phyloP scores from a whole-genome alignment of 805 yeast genomes.

The Zygosaccharomyces gambellarensis region DNA sequence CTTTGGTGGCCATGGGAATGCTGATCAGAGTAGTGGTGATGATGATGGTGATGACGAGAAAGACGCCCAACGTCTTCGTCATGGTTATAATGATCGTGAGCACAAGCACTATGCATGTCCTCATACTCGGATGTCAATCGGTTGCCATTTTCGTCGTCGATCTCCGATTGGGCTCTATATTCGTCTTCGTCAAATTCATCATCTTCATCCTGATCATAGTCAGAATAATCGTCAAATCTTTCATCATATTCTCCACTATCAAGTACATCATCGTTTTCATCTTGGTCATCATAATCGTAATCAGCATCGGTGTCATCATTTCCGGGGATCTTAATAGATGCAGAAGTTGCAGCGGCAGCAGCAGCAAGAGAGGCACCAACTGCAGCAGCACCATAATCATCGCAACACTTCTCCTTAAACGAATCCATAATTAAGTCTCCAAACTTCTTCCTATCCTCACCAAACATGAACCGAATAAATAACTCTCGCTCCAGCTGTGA shows the following conservation, averaged over 20 bases:
- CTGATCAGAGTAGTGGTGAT: slow-evolving; percentile 16
- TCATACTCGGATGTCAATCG: slow-evolving; percentile 5
- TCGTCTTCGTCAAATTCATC: slow-evolving; percentile 27
- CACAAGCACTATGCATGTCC: slow-evolving; percentile 10
- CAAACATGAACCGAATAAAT: slow-evolving; percentile 31
- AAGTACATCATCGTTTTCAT: slow-evolving; percentile 21
- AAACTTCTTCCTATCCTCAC: slow-evolving; percentile 28
- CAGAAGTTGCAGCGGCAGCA: slow-evolving; percentile 27
- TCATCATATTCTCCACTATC: slow-evolving; percentile 24
- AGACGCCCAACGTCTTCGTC: slow-evolving; percentile 5
- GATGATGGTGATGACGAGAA: slow-evolving; percentile 8
- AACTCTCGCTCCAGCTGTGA: slow-evolving; percentile 31
- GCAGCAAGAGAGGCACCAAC: slow-evolving; percentile 27
- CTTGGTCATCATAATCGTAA: slow-evolving; percentile 27
- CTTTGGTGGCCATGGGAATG: slow-evolving; percentile 7
- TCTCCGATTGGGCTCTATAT: slow-evolving; percentile 17
- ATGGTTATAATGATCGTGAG: slow-evolving; percentile 14
- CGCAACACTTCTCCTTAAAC: slow-evolving; percentile 25
- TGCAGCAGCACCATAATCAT: slow-evolving; percentile 22
- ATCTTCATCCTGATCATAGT: slow-evolving; percentile 32
- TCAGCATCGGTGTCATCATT: slow-evolving; percentile 27
- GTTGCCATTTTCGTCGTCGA: slow-evolving; percentile 26
- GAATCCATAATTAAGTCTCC: slow-evolving; percentile 29
- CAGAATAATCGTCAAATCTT: slow-evolving; percentile 25
- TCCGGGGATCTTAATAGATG: slow-evolving; percentile 15